phyloP scores from a whole-genome alignment of 768 basidiomycete species.

The Infundibulicybe gibba region DNA sequence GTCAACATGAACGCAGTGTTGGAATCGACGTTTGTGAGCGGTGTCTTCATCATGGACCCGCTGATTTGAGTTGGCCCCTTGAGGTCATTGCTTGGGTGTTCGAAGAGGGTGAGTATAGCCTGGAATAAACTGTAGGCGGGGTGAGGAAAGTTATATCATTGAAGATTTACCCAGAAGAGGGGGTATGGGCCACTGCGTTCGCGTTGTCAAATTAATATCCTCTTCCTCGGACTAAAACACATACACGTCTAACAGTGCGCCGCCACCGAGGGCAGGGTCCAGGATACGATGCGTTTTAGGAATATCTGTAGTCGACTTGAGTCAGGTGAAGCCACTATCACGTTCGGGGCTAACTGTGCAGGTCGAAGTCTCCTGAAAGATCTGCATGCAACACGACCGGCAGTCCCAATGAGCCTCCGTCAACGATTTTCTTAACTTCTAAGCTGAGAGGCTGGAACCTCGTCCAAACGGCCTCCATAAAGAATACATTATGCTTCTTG shows the following conservation, averaged over 20 bases:
- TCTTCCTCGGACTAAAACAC: constrained; percentile 15
- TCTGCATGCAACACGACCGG: constrained; percentile 73
- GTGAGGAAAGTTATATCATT: not conserved
- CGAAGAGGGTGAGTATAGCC: constrained; percentile 78
- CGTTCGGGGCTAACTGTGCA: constrained; percentile 48
- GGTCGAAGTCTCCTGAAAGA: constrained; percentile 65
- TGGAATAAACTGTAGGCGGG: constrained; percentile 17
- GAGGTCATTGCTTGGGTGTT: constrained; percentile 69
- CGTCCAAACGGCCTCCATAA: constrained; percentile 94
- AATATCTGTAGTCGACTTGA: constrained; percentile 38
- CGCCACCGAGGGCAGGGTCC: constrained; percentile 77
- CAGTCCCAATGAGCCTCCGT: constrained; percentile 60
- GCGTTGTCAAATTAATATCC: too few relatives aligned
- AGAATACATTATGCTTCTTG: constrained; percentile 75
- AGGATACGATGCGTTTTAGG: constrained; percentile 73
- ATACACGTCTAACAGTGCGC: constrained; percentile 81
- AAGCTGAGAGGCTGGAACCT: constrained; percentile 69
- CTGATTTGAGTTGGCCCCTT: constrained; percentile 53
- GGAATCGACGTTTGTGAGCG: constrained; percentile 74
- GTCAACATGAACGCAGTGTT: constrained; percentile 73
- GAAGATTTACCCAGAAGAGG: constrained; percentile 61
- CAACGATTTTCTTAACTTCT: constrained; percentile 62
- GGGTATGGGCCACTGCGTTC: constrained; percentile 72
- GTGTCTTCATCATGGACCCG: constrained; percentile 76
- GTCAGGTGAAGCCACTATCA: not conserved